phyloP scores from a whole-genome alignment of 352 stramenopile genomes.

The Globisporangium takayamanum region DNA sequence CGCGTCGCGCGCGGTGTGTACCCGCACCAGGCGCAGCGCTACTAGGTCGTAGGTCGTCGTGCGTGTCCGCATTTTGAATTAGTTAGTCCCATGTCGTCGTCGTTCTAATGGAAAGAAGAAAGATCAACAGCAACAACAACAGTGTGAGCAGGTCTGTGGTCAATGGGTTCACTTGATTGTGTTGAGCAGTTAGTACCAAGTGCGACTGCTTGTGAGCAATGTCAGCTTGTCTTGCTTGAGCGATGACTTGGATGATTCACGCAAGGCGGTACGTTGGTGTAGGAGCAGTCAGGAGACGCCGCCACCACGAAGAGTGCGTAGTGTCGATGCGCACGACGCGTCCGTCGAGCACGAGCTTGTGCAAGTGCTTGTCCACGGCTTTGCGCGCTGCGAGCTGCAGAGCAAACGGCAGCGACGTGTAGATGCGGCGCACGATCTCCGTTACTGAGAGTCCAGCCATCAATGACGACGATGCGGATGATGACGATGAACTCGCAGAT shows the following conservation, averaged over 20 bases:
- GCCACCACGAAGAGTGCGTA: not conserved
- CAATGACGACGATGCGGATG: not conserved
- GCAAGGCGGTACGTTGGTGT: conserved; percentile 4
- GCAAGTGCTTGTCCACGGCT: conserved; percentile 52
- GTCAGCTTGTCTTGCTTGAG: not conserved
- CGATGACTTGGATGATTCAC: not conserved
- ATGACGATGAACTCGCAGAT: not conserved
- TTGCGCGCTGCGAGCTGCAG: conserved; percentile 46
- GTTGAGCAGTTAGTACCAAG: no score
- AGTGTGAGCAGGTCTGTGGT: no score
- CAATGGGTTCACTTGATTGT: no score
- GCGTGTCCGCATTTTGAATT: conserved; percentile 1
- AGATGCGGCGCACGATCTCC: conserved; percentile 50
- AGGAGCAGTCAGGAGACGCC: not conserved
- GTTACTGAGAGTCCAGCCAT: conserved; percentile 21
- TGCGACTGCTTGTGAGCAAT: no score
- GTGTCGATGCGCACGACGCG: conserved; percentile 12
- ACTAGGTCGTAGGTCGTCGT: conserved; percentile 1
- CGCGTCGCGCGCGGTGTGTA: conserved; percentile 43
- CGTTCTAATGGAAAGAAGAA: not conserved
- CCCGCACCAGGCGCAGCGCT: conserved; percentile 6
- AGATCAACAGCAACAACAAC: no score
- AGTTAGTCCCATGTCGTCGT: not conserved
- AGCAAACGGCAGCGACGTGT: conserved; percentile 46
- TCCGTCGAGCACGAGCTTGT: conserved; percentile 49